Evolutionary conservation across 176 grass and related monocot genomes (phyloP).

Genomic region (Phyllostachys edulis): DNA sequence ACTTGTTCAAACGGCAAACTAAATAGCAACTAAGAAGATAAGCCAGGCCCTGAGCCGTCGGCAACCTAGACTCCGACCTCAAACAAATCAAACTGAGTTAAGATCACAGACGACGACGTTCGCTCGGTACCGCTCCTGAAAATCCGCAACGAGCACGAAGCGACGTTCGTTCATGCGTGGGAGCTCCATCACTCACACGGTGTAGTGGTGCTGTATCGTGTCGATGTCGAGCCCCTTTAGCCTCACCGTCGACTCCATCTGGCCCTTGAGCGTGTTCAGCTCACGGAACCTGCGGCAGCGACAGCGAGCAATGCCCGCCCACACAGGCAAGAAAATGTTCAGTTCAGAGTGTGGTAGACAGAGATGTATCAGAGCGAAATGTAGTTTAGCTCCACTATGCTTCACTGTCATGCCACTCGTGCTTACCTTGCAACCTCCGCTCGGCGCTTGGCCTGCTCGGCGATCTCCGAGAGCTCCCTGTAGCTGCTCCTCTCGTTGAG

Average conservation of each 20-base stretch:
- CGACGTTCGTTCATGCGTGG: not conserved
- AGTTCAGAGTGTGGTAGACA: not conserved
- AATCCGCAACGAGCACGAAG: conserved; percentile 11
- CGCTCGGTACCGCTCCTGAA: not conserved
- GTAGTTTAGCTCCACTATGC: not conserved
- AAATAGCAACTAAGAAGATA: not conserved
- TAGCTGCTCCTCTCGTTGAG: conserved; percentile 60
- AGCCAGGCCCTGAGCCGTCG: not conserved
- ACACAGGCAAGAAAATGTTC: not conserved
- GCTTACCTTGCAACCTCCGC: conserved; percentile 76
- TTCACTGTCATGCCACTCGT: not conserved
- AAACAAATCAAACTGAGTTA: not conserved
- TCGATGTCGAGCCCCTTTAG: conserved; percentile 82
- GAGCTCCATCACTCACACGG: conserved; percentile 38
- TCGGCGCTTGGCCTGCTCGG: conserved; percentile 95
- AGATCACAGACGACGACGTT: not conserved
- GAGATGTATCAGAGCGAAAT: not conserved
- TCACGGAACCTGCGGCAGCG: conserved; percentile 60
- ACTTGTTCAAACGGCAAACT: not conserved
- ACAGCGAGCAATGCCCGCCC: not conserved
- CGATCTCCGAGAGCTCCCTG: conserved; percentile 83
- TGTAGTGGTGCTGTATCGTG: conserved; percentile 69
- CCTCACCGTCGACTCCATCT: conserved; percentile 69
- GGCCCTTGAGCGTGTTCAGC: conserved; percentile 65
- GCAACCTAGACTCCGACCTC: not conserved